These are phyloP conservation scores for Linnemannia schmuckeri DNA, from an alignment of 192 early-diverging fungal species.

Conservation along the genomic window DNA sequence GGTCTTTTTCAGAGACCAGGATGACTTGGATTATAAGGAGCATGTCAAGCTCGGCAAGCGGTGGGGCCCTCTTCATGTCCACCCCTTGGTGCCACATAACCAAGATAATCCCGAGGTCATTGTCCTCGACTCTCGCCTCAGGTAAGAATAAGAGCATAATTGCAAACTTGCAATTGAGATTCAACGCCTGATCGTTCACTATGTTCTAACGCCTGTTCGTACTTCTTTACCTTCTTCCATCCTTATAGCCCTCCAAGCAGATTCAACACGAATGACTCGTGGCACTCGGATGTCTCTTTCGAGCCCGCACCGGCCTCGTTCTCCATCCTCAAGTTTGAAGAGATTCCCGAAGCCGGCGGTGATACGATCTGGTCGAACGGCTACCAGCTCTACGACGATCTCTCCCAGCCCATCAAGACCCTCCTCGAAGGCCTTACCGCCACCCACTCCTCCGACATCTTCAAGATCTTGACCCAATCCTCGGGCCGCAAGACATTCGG, in stretches of 20 bases:
- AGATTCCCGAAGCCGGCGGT: conserved; percentile 54
- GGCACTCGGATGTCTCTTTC: conserved; percentile 50
- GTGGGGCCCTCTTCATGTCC: conserved; percentile 34
- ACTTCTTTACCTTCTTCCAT: background rate
- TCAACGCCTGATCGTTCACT: background rate
- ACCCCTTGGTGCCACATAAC: conserved; percentile 31
- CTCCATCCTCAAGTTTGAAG: conserved; percentile 56
- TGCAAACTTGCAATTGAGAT: background rate
- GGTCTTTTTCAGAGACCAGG: conserved; percentile 53
- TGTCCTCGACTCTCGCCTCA: conserved; percentile 18
- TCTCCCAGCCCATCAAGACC: conserved; percentile 34
- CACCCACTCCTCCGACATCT: conserved; percentile 35
- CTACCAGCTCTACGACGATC: conserved; percentile 57
- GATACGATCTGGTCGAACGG: conserved; percentile 61
- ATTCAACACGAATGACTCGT: conserved; percentile 27
- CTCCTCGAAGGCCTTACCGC: conserved; percentile 51
- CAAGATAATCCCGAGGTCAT: conserved; percentile 45
- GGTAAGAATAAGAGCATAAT: conserved; percentile 6
- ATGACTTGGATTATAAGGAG: conserved; percentile 33
- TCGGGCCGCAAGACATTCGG: conserved; percentile 56
- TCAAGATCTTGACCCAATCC: conserved; percentile 14
- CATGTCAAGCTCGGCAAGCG: conserved; percentile 41
- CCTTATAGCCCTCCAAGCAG: background rate
- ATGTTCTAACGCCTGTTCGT: background rate
- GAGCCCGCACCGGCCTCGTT: conserved; percentile 50